A percentile compares a stretch with the other conserved stretches of the same genome.
phyloP scores from a whole-genome alignment of 1,139 yeast species.

The Kodamaea alishanica region DNA sequence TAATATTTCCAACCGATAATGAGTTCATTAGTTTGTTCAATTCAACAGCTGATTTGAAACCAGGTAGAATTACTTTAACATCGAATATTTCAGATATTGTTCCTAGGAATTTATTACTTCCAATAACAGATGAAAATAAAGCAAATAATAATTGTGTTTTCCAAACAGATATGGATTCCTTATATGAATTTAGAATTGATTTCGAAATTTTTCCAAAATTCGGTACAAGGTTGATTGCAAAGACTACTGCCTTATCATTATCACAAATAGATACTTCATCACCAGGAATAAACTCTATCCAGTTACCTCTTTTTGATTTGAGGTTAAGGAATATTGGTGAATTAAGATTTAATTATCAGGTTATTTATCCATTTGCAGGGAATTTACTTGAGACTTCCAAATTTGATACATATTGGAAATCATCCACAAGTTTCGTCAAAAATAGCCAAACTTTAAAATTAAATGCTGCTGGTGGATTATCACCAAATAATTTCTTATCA shows the following conservation, averaged over 20 bases:
- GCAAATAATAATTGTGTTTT: conserved; percentile 59
- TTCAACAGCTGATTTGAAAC: conserved; percentile 42
- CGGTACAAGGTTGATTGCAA: conserved; percentile 89
- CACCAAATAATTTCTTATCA: conserved; percentile 41
- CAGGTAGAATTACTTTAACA: conserved; percentile 68
- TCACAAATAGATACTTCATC: conserved; percentile 46
- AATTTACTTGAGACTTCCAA: conserved; percentile 82
- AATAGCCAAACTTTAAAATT: conserved; percentile 28
- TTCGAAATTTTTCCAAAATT: conserved; percentile 92
- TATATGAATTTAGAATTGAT: conserved; percentile 66
- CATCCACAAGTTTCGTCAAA: conserved; percentile 53
- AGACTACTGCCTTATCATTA: conserved; percentile 70
- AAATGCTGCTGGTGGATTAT: conserved; percentile 40
- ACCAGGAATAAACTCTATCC: conserved; percentile 45
- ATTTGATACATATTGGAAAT: conserved; percentile 96
- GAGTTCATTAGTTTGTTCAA: conserved; percentile 54
- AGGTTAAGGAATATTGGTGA: conserved; percentile 82
- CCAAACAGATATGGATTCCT: conserved; percentile 76
- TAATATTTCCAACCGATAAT: conserved; percentile 56
- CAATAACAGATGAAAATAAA: conserved; percentile 69
- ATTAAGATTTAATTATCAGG: conserved; percentile 70
- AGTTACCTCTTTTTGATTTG: conserved; percentile 77
- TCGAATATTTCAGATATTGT: conserved; percentile 68
- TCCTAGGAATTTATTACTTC: conserved; percentile 80
- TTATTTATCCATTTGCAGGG: conserved; percentile 88